A percentile compares a stretch with the other conserved stretches of the same genome.
phyloP scores from a whole-genome alignment of 192 early-diverging fungal species.

The Podila epicladia region DNA sequence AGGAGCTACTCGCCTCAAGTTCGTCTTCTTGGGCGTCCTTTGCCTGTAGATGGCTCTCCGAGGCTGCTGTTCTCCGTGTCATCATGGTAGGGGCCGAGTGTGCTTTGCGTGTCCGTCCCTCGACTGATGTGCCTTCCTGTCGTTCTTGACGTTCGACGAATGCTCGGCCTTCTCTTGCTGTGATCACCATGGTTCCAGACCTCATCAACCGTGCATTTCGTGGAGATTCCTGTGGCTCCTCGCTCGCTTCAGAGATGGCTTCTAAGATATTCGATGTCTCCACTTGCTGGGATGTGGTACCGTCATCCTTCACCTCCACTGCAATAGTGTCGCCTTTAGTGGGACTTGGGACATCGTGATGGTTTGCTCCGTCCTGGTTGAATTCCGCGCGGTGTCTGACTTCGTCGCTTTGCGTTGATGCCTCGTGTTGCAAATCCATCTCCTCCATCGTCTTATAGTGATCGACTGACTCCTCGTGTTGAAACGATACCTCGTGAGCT shows the following conservation, averaged over 20 bases:
- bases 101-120: not conserved
- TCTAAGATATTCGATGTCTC: not conserved
- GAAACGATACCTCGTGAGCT: not conserved
- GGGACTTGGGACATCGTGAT: no score
- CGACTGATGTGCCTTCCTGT: not conserved
- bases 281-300: not conserved
- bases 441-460: no score
- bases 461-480: not conserved
- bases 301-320: no score
- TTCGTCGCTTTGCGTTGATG: no score
- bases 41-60: not conserved
- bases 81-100: not conserved
- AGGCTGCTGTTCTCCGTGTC: not conserved
- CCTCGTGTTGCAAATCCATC: no score
- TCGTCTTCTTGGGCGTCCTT: not conserved
- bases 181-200: not conserved
- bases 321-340: no score
- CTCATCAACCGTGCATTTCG: not conserved
- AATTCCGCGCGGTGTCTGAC: no score
- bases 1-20: not conserved
- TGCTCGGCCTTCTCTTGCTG: not conserved
- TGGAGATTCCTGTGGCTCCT: not conserved
- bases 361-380: no score
- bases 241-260: not conserved
- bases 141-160: not conserved